Percentiles rank a stretch among this genome's conserved stretches.
Evolutionary conservation across 768 basidiomycete genomes (phyloP).

Genomic region (Phylloporus sp.): DNA sequence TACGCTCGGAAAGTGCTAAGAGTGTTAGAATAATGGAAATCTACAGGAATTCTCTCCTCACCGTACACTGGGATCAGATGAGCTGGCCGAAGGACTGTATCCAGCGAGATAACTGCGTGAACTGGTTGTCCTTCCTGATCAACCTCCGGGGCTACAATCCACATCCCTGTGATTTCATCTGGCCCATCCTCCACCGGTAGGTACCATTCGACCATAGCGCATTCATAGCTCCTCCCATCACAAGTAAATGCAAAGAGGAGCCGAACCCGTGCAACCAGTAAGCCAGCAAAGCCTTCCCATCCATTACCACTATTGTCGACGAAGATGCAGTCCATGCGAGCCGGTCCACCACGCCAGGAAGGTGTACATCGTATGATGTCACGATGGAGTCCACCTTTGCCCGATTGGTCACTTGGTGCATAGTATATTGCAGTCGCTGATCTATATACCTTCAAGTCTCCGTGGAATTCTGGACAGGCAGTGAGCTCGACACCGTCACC

Average conservation of each 20-base stretch:
- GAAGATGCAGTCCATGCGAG: slow-evolving; percentile 17
- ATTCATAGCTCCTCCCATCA: slow-evolving; percentile 13
- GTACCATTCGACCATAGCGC: slow-evolving; percentile 33
- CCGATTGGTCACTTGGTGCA: slow-evolving; percentile 22
- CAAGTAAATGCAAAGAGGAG: slow-evolving; percentile 29
- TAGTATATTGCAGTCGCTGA: slow-evolving; percentile 28
- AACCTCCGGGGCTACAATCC: no score
- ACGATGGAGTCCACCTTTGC: slow-evolving; percentile 1
- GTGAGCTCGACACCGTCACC: no score
- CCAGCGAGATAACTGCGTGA: no score
- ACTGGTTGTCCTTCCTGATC: no score
- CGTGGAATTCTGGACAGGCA: no score
- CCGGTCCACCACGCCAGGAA: slow-evolving; percentile 7
- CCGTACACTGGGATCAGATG: no score
- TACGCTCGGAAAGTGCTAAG: no score
- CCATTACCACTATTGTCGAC: slow-evolving; percentile 13
- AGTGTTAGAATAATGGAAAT: no score
- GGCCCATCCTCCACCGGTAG: slow-evolving; percentile 15
- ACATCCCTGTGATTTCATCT: not conserved
- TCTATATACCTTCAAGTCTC: slow-evolving; percentile 21
- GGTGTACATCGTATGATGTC: slow-evolving; percentile 18
- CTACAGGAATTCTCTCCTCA: no score
- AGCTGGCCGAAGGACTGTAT: no score
- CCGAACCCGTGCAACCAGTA: slow-evolving; percentile 17
- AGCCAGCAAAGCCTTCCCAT: slow-evolving; percentile 5